These are phyloP conservation scores for Tuber indicum DNA, from an alignment of 495 filamentous ascomycete species.

Conservation along the genomic window DNA sequence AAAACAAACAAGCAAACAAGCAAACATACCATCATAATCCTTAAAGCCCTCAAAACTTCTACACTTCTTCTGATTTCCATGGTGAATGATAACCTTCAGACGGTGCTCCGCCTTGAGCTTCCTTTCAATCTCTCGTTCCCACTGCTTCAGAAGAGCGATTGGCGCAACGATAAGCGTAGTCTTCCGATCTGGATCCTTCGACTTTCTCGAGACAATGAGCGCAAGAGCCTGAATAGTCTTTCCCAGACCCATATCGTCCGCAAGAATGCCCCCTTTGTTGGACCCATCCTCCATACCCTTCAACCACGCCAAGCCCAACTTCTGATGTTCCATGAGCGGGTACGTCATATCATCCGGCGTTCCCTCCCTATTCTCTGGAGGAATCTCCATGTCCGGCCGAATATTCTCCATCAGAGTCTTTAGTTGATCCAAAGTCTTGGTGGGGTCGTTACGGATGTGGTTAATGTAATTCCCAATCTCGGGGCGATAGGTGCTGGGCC, in stretches of 20 bases:
- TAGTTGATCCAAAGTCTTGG: conserved; percentile 58
- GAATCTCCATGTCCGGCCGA: conserved; percentile 63
- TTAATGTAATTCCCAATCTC: conserved; percentile 42
- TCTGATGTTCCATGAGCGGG: conserved; percentile 73
- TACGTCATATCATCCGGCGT: conserved; percentile 68
- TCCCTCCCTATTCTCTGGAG: conserved; percentile 58
- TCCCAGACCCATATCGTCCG: conserved; percentile 75
- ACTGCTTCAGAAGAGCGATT: conserved; percentile 80
- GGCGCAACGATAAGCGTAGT: conserved; percentile 85
- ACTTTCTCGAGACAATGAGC: conserved; percentile 67
- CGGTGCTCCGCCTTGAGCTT: conserved; percentile 60
- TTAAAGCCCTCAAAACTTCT: conserved; percentile 57
- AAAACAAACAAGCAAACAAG: background rate
- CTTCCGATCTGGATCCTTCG: conserved; percentile 57
- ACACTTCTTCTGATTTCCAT: conserved; percentile 53
- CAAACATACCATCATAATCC: conserved; percentile 52
- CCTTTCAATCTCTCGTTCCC: conserved; percentile 73
- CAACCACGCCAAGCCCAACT: conserved; percentile 76
- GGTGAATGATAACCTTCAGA: conserved; percentile 62
- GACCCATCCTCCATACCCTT: conserved; percentile 68
- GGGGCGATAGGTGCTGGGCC: conserved; percentile 19
- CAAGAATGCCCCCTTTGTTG: conserved; percentile 77
- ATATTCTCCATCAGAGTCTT: conserved; percentile 64
- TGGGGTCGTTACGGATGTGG: conserved; percentile 51
- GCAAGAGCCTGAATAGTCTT: conserved; percentile 90